These are phyloP conservation scores for Phialemoniopsis sp. DNA, from an alignment of 2,329 filamentous ascomycete species.

Conservation along the genomic window DNA sequence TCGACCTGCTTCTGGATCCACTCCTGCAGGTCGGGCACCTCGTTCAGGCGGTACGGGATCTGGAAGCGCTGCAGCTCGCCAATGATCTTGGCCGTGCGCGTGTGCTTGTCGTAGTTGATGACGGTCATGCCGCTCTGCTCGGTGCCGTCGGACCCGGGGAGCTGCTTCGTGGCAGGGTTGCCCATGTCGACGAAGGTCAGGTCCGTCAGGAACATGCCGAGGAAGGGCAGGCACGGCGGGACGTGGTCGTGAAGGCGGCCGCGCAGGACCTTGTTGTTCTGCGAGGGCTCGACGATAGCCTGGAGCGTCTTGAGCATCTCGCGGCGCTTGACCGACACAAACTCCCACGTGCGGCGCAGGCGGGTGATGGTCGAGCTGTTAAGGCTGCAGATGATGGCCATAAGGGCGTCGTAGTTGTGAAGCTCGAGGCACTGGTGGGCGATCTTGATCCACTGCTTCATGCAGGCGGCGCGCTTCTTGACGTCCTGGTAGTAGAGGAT, in stretches of 20 bases:
- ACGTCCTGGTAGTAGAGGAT: constrained; percentile 85
- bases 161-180: constrained; percentile 79
- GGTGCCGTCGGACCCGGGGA: constrained; percentile 46
- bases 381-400: constrained; percentile 93
- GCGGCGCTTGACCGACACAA: constrained; percentile 79
- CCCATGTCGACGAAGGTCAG: constrained; percentile 94
- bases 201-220: constrained; percentile 95
- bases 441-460: constrained; percentile 99
- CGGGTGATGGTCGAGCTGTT: constrained; percentile 89
- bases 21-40: constrained; percentile 84
- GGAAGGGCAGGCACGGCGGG: constrained; percentile 88
- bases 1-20: constrained; percentile 84
- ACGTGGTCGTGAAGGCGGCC: constrained; percentile 80
- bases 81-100: constrained; percentile 90
- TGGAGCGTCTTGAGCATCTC: constrained; percentile 74
- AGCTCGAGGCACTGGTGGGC: constrained; percentile 81
- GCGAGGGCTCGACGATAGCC: constrained; percentile 80
- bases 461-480: constrained; percentile 83
- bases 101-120: constrained; percentile 98
- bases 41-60: constrained; percentile 79
- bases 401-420: constrained; percentile 93
- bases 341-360: constrained; percentile 87
- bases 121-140: constrained; percentile 69
- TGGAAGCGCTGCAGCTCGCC: constrained; percentile 95
- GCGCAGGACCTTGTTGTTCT: constrained; percentile 86